Evolutionary conservation across 2,329 filamentous ascomycete genomes (phyloP).

Genomic region (Penicillium sp.): DNA sequence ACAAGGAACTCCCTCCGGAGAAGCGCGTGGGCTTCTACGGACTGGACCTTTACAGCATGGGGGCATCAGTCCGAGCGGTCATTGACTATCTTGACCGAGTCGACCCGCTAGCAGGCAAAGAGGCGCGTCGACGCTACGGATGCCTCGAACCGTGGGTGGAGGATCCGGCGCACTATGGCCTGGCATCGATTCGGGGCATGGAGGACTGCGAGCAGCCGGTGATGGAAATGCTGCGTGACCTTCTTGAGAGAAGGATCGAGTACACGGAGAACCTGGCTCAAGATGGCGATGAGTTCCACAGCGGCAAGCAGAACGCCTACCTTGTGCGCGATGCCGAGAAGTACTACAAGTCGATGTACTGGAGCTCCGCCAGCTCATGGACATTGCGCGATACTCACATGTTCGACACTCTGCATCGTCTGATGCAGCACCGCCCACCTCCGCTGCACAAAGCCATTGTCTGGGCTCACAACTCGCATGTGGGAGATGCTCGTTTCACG

Average conservation of each 20-base stretch:
- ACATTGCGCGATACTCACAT: conserved; percentile 54
- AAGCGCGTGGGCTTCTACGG: conserved; percentile 48
- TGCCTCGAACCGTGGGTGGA: conserved; percentile 51
- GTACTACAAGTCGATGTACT: conserved; percentile 55
- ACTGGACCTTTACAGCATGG: conserved; percentile 54
- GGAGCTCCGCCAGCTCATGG: conserved; percentile 50
- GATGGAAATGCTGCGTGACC: conserved; percentile 45
- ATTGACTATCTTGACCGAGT: conserved; percentile 50
- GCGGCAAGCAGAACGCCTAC: conserved; percentile 52
- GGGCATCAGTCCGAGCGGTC: conserved; percentile 46
- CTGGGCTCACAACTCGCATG: conserved; percentile 55
- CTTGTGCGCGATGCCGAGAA: conserved; percentile 50
- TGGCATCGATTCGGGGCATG: conserved; percentile 43
- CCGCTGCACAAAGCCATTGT: conserved; percentile 48
- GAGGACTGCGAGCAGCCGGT: conserved; percentile 49
- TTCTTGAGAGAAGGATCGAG: conserved; percentile 45
- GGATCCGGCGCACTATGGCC: conserved; percentile 51
- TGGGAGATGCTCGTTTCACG: conserved; percentile 54
- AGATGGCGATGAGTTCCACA: conserved; percentile 50
- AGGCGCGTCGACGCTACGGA: conserved; percentile 47
- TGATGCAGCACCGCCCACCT: conserved; percentile 42
- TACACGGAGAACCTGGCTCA: conserved; percentile 32
- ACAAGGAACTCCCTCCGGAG: conserved; percentile 32
- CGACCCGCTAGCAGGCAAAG: conserved; percentile 44
- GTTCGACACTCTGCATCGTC: conserved; percentile 49